Conservation (phyloP, 2,329 filamentous ascomycete species). For the Paecilomyces sp. region DNA sequence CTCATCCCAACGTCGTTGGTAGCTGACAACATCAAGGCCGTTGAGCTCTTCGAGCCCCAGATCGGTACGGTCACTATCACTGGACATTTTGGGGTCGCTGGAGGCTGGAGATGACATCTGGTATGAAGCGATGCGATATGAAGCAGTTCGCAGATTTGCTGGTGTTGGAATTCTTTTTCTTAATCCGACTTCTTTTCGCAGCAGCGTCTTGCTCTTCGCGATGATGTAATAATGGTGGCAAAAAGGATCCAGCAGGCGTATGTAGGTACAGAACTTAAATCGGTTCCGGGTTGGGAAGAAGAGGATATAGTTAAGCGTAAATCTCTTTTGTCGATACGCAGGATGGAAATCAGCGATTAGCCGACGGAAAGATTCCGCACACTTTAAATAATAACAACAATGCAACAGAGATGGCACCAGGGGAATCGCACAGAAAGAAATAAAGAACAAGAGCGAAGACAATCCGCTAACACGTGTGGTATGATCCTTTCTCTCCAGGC, state of each 20-base stretch:
- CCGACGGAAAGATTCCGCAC: not conserved
- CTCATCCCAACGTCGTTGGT: slow-evolving; percentile 4
- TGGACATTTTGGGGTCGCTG: not conserved
- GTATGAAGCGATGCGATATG: not conserved
- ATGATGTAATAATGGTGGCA: not conserved
- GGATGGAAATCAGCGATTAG: not conserved
- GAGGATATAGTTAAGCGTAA: not conserved
- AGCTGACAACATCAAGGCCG: not conserved
- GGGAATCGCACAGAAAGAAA: not conserved
- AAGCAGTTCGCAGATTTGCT: not conserved
- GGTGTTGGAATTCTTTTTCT: not conserved
- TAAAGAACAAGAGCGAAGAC: not conserved
- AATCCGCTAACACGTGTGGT: not conserved
- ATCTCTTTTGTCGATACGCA: not conserved
- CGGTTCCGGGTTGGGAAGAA: not conserved
- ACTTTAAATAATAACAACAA: not conserved
- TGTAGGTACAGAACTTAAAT: not conserved
- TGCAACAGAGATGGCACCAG: not conserved
- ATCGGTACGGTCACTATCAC: not conserved
- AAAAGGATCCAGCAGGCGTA: not conserved
- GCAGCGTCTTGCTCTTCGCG: not conserved
- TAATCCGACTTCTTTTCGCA: not conserved
- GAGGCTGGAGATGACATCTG: not conserved
- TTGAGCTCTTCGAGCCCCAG: slow-evolving; percentile 1
- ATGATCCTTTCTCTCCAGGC: not conserved